Base-by-base conservation (phyloP, 805 yeast species). In the Torulaspora quercuum region DNA sequence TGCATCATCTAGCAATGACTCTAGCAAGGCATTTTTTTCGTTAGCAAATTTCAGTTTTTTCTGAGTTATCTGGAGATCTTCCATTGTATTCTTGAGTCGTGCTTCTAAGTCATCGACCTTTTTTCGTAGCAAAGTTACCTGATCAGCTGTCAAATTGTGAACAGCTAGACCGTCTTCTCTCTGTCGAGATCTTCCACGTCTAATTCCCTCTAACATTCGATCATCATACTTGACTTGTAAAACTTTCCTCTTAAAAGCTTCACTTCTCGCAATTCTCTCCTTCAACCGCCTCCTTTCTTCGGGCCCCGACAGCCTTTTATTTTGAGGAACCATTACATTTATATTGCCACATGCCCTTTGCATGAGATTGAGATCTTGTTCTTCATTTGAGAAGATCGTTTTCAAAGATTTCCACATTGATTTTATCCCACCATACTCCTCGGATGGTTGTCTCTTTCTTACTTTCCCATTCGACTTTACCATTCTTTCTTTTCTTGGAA, bases 1-100 rank as follows among this genome's bases (percentile, higher is more conserved):
- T 7, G 62, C 62, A 22, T 59, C 64, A 34, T 57, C 59, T 13
- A 59, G 34, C 28, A 57, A 33, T 16, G 56, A 50, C 36, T 58
- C 57, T 27, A 56, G 46, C 11, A 59, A 35, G 1, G 46, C 25
- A 26, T 54, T 56, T 38, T 58, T 59, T 37, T 59, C 63, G 17
- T 50, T 47, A 2, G 61, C 54, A 37, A 57, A 58, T 28, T 50
- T 50, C 9, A 59, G 42, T 28, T 52, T 47, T 35, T 55, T 52
- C 26, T 41, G 49, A 1, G 50, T 44, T 6, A 47, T 33, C 21
- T 39, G 42, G 8, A 52, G 40, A 10, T 54, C 55, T 29, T 46
- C 47, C 21, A 37, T 41, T 5, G 43, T 32, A 21, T 26, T 27
- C 22, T 35, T 34, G 13, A 56, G 33, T 26, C 44, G 34, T 3